Conservation (phyloP, 169 alveolate species). For the Neospora caninum region DNA sequence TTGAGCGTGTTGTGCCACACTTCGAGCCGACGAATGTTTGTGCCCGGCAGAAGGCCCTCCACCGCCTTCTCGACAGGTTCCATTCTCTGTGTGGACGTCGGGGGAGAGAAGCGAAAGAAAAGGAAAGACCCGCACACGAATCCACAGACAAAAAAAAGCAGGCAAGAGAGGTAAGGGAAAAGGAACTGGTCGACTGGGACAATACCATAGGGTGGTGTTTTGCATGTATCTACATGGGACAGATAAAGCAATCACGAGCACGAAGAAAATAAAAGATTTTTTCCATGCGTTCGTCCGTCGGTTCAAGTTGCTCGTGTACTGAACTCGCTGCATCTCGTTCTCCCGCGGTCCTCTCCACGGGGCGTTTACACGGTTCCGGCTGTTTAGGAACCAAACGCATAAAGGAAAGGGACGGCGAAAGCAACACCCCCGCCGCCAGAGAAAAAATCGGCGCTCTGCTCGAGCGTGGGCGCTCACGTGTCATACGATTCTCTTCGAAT, state of each 20-base stretch:
- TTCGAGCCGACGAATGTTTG: slow-evolving; percentile 69
- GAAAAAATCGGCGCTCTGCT: too few species aligned
- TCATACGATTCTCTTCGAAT: too few species aligned
- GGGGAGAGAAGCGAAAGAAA: neutral
- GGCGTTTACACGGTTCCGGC: too few species aligned
- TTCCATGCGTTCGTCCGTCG: too few species aligned
- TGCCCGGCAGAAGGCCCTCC: slow-evolving; percentile 26
- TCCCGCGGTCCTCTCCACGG: too few species aligned
- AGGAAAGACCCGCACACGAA: neutral
- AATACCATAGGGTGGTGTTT: neutral
- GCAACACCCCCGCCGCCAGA: too few species aligned
- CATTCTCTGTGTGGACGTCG: slow-evolving; percentile 65
- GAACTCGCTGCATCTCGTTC: too few species aligned
- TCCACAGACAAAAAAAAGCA: neutral
- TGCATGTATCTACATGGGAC: neutral
- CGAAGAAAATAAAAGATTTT: neutral
- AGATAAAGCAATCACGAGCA: neutral
- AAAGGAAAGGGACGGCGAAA: too few species aligned
- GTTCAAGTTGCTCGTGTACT: too few species aligned
- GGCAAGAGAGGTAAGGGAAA: neutral
- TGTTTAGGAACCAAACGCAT: too few species aligned
- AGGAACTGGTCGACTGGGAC: neutral
- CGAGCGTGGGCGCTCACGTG: too few species aligned
- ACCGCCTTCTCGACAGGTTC: slow-evolving; percentile 64
- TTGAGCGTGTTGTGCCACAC: slow-evolving; percentile 60